phyloP scores from a whole-genome alignment of 129 eudicot genomes.

The Flaveria bidentis region DNA sequence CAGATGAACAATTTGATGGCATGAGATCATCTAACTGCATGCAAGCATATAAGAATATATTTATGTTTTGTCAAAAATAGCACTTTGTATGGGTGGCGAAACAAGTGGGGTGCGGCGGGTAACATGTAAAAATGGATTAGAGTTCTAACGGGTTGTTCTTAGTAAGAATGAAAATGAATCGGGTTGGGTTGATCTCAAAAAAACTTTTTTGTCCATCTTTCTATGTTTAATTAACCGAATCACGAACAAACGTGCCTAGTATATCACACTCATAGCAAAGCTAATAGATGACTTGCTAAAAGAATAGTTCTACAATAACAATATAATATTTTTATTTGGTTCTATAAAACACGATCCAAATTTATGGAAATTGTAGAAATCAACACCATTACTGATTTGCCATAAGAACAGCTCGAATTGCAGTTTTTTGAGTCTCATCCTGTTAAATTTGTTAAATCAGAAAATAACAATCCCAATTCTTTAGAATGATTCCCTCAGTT shows the following conservation, averaged over 20 bases:
- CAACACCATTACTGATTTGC: too few relatives aligned
- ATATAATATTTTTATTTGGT: too few relatives aligned
- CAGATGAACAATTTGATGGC: conserved; percentile 61
- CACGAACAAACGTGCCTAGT: background rate
- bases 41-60: conserved; percentile 1
- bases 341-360: too few relatives aligned
- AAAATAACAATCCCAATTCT: background rate
- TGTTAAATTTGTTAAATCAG: background rate
- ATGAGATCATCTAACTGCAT: conserved; percentile 71
- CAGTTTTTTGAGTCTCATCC: background rate
- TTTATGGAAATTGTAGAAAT: background rate
- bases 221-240: background rate
- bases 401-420: background rate
- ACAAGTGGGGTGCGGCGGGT: background rate
- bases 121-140: background rate
- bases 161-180: background rate
- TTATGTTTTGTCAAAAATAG: background rate
- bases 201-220: background rate
- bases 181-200: background rate
- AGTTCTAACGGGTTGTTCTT: background rate
- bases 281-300: background rate
- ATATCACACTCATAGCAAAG: too few relatives aligned
- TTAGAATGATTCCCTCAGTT: background rate
- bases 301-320: background rate
- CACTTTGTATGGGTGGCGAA: background rate